Evolutionary conservation across 2,329 filamentous ascomycete species (phyloP).

Genomic region (Gyromitra esculenta): DNA sequence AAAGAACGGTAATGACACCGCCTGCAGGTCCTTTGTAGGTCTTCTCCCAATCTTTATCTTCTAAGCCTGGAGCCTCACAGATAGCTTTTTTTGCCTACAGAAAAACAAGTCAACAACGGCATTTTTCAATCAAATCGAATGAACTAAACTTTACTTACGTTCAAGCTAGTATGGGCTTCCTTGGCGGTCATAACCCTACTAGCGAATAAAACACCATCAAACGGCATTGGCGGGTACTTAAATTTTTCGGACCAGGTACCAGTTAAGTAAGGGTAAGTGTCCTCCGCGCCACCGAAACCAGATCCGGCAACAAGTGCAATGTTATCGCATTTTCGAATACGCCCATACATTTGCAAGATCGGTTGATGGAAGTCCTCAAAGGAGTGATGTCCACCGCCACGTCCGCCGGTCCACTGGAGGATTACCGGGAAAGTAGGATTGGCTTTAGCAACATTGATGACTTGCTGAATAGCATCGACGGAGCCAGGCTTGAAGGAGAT

Average conservation of each 20-base stretch:
- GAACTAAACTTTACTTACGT: constrained; percentile 58
- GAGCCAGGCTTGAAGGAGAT: constrained; percentile 95
- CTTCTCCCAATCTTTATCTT: constrained; percentile 86
- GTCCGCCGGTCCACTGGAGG: constrained; percentile 92
- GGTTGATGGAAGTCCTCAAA: constrained; percentile 96
- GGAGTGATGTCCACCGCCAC: constrained; percentile 93
- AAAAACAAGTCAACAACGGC: constrained; percentile 26
- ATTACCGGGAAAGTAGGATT: constrained; percentile 93
- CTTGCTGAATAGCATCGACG: constrained; percentile 83
- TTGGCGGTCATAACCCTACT: constrained; percentile 95
- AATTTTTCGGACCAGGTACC: constrained; percentile 87
- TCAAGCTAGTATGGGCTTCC: constrained; percentile 86
- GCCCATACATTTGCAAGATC: constrained; percentile 87
- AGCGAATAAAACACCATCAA: constrained; percentile 89
- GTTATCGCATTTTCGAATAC: constrained; percentile 85
- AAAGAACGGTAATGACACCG: constrained; percentile 94
- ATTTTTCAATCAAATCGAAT: not conserved
- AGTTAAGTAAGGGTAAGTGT: constrained; percentile 91
- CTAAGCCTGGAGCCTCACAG: constrained; percentile 82
- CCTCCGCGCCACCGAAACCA: constrained; percentile 88
- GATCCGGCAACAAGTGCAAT: constrained; percentile 89
- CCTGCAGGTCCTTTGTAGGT: constrained; percentile 91
- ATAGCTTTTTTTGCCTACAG: constrained; percentile 82
- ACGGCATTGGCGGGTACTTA: constrained; percentile 91
- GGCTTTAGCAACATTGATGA: constrained; percentile 93